Percentiles rank a stretch among this genome's conserved stretches.
Evolutionary conservation across 2,329 filamentous ascomycete species (phyloP).

Genomic region (Teratosphaeria epicoccoides): DNA sequence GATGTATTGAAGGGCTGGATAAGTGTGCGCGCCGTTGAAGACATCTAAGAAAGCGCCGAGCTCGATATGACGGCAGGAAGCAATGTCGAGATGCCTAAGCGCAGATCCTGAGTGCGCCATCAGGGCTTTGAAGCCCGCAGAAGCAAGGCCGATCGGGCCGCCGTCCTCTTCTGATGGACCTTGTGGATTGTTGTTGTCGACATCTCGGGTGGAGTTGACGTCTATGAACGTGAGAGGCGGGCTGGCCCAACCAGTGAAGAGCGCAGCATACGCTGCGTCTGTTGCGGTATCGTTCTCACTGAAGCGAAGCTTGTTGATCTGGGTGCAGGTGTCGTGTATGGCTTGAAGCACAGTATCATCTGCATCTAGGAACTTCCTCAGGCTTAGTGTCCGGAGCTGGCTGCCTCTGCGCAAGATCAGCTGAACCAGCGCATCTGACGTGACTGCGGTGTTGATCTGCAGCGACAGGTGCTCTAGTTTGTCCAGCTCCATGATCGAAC

Average conservation of each 20-base stretch:
- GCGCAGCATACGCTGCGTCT: slow-evolving; percentile 58
- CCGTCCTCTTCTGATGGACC: slow-evolving; percentile 40
- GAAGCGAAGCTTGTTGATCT: slow-evolving; percentile 67
- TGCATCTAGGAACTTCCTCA: slow-evolving; percentile 56
- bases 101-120: slow-evolving; percentile 69
- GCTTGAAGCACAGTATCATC: slow-evolving; percentile 60
- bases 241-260: slow-evolving; percentile 72
- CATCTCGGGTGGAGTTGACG: slow-evolving; percentile 63
- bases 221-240: slow-evolving; percentile 60
- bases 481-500: slow-evolving; percentile 49
- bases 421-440: slow-evolving; percentile 47
- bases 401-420: slow-evolving; percentile 54
- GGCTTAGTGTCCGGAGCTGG: slow-evolving; percentile 64
- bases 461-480: slow-evolving; percentile 66
- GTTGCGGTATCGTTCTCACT: slow-evolving; percentile 66
- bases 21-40: slow-evolving; percentile 54
- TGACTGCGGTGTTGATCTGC: slow-evolving; percentile 49
- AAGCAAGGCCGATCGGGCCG: slow-evolving; percentile 57
- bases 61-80: slow-evolving; percentile 73
- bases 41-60: slow-evolving; percentile 60
- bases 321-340: slow-evolving; percentile 59
- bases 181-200: slow-evolving; percentile 60
- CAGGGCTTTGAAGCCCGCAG: slow-evolving; percentile 63
- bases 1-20: slow-evolving; percentile 58
- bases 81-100: slow-evolving; percentile 62